Percentiles rank a stretch among this genome's conserved stretches.
phyloP scores from a whole-genome alignment of 2,329 filamentous ascomycete genomes.

The Fusarium oligoseptatum region DNA sequence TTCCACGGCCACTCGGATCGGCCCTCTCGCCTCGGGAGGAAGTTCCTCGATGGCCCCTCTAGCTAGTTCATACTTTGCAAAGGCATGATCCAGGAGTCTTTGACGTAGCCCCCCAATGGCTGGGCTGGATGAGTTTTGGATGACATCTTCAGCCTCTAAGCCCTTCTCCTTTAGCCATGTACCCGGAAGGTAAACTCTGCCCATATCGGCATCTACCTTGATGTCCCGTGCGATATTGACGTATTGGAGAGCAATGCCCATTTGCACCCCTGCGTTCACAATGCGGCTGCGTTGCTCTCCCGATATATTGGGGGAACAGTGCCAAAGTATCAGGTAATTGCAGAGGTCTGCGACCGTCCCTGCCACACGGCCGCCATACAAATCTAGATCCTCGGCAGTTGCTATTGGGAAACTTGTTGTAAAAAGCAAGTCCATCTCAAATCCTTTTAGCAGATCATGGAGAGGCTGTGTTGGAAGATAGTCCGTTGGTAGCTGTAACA shows the following conservation, averaged over 20 bases:
- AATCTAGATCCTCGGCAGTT: slow-evolving; percentile 68
- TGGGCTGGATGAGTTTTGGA: slow-evolving; percentile 58
- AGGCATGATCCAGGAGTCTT: slow-evolving; percentile 70
- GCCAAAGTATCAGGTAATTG: slow-evolving; percentile 74
- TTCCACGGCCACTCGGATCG: slow-evolving; percentile 77
- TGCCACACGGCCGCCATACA: slow-evolving; percentile 77
- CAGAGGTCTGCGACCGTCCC: slow-evolving; percentile 79
- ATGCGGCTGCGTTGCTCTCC: slow-evolving; percentile 54
- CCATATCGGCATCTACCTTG: slow-evolving; percentile 73
- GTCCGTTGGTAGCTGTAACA: slow-evolving; percentile 69
- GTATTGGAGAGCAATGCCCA: slow-evolving; percentile 83
- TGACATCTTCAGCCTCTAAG: slow-evolving; percentile 66
- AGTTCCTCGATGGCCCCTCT: slow-evolving; percentile 71
- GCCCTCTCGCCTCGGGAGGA: slow-evolving; percentile 70
- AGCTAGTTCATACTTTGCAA: slow-evolving; percentile 69
- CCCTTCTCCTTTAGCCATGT: slow-evolving; percentile 72
- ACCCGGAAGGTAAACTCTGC: slow-evolving; percentile 76
- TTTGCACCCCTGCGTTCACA: slow-evolving; percentile 69
- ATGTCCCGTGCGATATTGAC: slow-evolving; percentile 84
- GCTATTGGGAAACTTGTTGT: slow-evolving; percentile 65
- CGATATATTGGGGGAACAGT: slow-evolving; percentile 54
- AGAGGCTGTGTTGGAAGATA: slow-evolving; percentile 71
- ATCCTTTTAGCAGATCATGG: slow-evolving; percentile 75
- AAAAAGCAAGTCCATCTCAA: slow-evolving; percentile 76
- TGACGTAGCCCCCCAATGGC: slow-evolving; percentile 63